Evolutionary conservation across 2,329 filamentous ascomycete genomes (phyloP).

Genomic region (Alternaria triticina): DNA sequence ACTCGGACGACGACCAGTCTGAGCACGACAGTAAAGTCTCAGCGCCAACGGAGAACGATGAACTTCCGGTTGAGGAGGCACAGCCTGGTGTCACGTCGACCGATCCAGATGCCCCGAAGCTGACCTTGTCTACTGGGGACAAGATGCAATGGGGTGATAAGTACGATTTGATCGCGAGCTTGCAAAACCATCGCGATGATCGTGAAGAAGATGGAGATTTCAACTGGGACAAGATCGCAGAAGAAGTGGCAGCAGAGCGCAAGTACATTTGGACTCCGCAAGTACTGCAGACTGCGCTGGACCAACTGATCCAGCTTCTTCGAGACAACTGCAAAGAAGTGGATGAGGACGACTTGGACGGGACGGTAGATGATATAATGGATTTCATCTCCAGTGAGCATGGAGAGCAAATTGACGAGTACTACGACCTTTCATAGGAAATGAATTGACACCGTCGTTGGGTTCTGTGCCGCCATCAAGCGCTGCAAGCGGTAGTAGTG

Average conservation of each 20-base stretch:
- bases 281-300: constrained; percentile 29
- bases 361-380: constrained; percentile 29
- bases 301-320: constrained; percentile 19
- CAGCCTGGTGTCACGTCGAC: background rate
- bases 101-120: background rate
- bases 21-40: background rate
- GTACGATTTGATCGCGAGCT: constrained; percentile 49
- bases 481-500: background rate
- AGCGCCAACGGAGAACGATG: background rate
- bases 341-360: constrained; percentile 3
- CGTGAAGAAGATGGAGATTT: constrained; percentile 39
- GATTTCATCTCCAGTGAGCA: constrained; percentile 21
- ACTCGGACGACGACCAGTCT: background rate
- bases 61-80: background rate
- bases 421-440: constrained; percentile 12
- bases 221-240: constrained; percentile 35
- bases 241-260: background rate
- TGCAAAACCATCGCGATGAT: constrained; percentile 23
- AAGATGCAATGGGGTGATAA: constrained; percentile 52
- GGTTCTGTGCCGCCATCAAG: background rate
- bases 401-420: constrained; percentile 16
- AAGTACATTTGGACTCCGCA: constrained; percentile 22
- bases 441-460: background rate
- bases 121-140: constrained; percentile 16
- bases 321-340: constrained; percentile 7